Percentiles rank a stretch among this genome's conserved stretches.
These are phyloP conservation scores for Amphichorda felina DNA, from an alignment of 2,329 filamentous ascomycete species.

Conservation along the genomic window DNA sequence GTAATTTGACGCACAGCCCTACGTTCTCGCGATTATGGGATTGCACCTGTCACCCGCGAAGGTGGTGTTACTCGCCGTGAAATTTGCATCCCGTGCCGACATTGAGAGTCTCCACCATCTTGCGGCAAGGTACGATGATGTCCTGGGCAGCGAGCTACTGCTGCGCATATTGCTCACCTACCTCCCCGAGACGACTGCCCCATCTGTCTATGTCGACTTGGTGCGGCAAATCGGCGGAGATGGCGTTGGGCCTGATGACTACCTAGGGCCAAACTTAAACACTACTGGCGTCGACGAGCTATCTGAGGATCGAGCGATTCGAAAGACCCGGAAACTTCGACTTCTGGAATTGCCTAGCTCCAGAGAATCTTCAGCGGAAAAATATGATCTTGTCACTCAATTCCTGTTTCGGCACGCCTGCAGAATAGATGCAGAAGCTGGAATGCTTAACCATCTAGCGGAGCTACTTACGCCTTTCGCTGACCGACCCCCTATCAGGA, in stretches of 20 bases:
- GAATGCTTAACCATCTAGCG: constrained; percentile 57
- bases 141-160: constrained; percentile 52
- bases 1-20: no score
- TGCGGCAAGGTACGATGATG: constrained; percentile 39
- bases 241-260: constrained; percentile 4
- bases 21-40: background rate
- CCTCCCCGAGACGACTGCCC: constrained; percentile 58
- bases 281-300: constrained; percentile 42
- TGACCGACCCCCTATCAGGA: constrained; percentile 45
- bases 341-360: constrained; percentile 45
- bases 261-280: constrained; percentile 23
- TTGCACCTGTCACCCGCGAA: constrained; percentile 49
- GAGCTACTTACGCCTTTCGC: constrained; percentile 60
- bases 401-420: constrained; percentile 60
- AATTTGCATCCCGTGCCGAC: constrained; percentile 55
- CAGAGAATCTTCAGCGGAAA: constrained; percentile 12
- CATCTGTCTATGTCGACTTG: constrained; percentile 50
- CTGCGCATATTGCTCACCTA: constrained; percentile 66
- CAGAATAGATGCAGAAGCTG: constrained; percentile 59
- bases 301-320: constrained; percentile 51
- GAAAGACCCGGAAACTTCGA: constrained; percentile 49
- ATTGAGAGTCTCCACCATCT: constrained; percentile 50
- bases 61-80: constrained; percentile 59
- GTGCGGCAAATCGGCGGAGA: constrained; percentile 38
- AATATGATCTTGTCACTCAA: constrained; percentile 41